Conservation (phyloP, 495 filamentous ascomycete genomes). For the Letharia columbiana region DNA sequence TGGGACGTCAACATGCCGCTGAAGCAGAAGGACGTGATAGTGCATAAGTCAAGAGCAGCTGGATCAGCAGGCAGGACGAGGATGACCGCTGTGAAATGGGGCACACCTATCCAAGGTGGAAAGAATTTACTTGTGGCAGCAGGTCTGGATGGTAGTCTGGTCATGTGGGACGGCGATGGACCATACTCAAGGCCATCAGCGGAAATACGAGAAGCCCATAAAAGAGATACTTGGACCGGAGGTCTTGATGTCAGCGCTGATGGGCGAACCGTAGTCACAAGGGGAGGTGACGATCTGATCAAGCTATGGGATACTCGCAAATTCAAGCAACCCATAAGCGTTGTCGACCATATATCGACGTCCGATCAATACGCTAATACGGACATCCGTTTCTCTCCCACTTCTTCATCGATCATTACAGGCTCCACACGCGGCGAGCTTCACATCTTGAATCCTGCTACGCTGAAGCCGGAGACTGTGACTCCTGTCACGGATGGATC, state of each 20-base stretch:
- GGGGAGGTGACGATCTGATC: constrained; percentile 82
- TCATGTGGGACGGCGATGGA: constrained; percentile 87
- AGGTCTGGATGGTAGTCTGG: constrained; percentile 79
- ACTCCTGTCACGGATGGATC: constrained; percentile 78
- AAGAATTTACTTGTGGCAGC: constrained; percentile 75
- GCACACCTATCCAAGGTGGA: constrained; percentile 63
- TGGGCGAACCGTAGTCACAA: constrained; percentile 77
- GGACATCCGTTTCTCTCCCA: constrained; percentile 84
- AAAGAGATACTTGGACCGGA: constrained; percentile 78
- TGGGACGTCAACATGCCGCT: constrained; percentile 90
- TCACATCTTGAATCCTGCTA: constrained; percentile 88
- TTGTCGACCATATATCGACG: constrained; percentile 70
- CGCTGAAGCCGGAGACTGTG: constrained; percentile 70
- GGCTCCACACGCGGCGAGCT: constrained; percentile 81
- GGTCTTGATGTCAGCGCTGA: constrained; percentile 88
- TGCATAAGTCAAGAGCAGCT: constrained; percentile 79
- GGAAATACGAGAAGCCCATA: constrained; percentile 81
- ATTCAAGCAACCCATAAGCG: constrained; percentile 79
- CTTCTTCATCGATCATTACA: constrained; percentile 71
- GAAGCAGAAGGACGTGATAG: constrained; percentile 84
- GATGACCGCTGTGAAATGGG: constrained; percentile 91
- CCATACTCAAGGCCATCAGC: constrained; percentile 78
- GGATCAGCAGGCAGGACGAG: constrained; percentile 84
- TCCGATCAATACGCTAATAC: constrained; percentile 72
- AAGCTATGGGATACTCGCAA: constrained; percentile 95